Conservation (phyloP, 2,329 filamentous ascomycete genomes). For the Colletotrichum aenigma region DNA sequence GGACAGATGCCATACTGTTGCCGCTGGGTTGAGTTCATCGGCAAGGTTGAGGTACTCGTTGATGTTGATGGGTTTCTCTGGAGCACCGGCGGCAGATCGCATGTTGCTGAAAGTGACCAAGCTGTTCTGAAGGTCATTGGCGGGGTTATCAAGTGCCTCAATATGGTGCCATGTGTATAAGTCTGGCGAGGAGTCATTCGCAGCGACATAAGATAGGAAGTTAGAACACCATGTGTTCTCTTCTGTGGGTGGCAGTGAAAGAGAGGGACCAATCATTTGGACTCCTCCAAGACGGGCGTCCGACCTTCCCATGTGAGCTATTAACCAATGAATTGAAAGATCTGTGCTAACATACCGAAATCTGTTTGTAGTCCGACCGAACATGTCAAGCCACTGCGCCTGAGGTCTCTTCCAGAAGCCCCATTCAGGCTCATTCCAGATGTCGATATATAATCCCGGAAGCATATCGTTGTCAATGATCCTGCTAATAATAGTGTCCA, state of each 20-base stretch:
- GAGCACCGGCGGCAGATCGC: neutral
- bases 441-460: neutral
- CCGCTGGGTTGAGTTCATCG: neutral
- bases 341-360: neutral
- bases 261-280: conserved; percentile 42
- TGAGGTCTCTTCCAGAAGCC: neutral
- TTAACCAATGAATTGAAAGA: neutral
- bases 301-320: neutral
- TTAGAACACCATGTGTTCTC: conserved; percentile 43
- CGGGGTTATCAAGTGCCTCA: neutral
- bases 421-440: neutral
- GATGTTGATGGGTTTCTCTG: neutral
- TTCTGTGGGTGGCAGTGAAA: conserved; percentile 32
- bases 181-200: conserved; percentile 34
- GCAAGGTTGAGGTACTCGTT: conserved; percentile 5
- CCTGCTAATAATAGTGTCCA: neutral
- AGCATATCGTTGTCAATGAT: neutral
- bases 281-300: conserved; percentile 4
- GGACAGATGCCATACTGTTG: neutral
- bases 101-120: neutral
- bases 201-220: conserved; percentile 36
- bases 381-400: neutral
- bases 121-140: neutral
- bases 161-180: conserved; percentile 40
- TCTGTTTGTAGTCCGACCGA: neutral